Conservation (phyloP, 352 stramenopile genomes). For the Halophytophthora polymorphica region DNA sequence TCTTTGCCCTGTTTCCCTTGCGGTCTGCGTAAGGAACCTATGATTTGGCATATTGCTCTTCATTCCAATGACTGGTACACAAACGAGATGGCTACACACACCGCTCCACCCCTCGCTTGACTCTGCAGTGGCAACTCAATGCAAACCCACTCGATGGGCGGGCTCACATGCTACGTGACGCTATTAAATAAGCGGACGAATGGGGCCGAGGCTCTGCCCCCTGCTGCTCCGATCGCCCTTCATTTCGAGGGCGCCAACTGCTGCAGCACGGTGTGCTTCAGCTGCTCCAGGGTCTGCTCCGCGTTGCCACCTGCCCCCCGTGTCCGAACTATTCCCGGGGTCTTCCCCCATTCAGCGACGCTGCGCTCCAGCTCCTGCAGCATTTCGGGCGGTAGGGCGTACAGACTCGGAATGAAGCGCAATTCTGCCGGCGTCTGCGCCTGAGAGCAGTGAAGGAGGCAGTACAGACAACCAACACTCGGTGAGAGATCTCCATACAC, state of each 20-base stretch:
- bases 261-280: constrained; percentile 33
- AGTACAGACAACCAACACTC: too few species aligned
- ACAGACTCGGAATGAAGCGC: constrained; percentile 57
- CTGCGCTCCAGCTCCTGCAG: constrained; percentile 45
- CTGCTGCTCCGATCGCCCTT: too few species aligned
- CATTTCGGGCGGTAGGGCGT: constrained; percentile 59
- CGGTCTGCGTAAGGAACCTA: too few species aligned
- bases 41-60: too few species aligned
- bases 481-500: not conserved
- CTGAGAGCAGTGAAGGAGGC: constrained; percentile 18
- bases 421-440: constrained; percentile 27
- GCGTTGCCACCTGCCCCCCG: not conserved
- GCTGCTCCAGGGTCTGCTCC: constrained; percentile 14
- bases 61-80: too few species aligned
- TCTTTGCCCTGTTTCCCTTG: not conserved
- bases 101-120: too few species aligned
- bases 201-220: not conserved
- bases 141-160: too few species aligned
- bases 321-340: constrained; percentile 18
- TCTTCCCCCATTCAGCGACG: constrained; percentile 26
- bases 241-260: constrained; percentile 1
- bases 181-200: too few species aligned
- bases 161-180: too few species aligned
- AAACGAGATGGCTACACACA: too few species aligned
- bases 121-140: too few species aligned